These are phyloP conservation scores for Tylopilus plumbeoviolaceoides DNA, from an alignment of 768 basidiomycete genomes.

Conservation along the genomic window DNA sequence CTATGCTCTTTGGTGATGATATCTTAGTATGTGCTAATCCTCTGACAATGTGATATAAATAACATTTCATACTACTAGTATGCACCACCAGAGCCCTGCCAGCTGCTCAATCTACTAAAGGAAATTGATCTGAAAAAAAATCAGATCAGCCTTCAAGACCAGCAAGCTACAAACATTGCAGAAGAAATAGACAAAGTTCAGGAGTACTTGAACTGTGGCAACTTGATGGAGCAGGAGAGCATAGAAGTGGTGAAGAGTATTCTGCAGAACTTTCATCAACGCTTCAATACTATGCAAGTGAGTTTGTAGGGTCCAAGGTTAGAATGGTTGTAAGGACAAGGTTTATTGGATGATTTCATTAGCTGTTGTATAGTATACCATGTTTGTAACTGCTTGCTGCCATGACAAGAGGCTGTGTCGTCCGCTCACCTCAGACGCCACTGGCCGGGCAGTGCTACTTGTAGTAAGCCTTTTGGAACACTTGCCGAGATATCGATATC, in stretches of 20 bases:
- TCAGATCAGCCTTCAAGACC: conserved; percentile 16
- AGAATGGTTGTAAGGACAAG: background rate
- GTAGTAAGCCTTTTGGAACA: background rate
- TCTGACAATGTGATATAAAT: background rate
- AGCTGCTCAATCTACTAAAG: conserved; percentile 16
- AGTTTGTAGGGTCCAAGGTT: background rate
- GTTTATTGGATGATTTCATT: background rate
- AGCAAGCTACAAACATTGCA: conserved; percentile 6
- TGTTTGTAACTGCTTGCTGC: too few species aligned
- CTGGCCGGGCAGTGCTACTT: too few species aligned
- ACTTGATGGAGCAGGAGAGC: conserved; percentile 4
- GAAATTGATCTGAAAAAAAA: conserved; percentile 23
- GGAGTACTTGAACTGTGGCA: background rate
- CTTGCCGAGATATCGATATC: too few species aligned
- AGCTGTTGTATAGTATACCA: too few species aligned
- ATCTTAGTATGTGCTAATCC: conserved; percentile 8
- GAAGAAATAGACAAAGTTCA: conserved; percentile 1
- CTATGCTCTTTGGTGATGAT: conserved; percentile 18
- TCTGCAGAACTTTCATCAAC: conserved; percentile 23
- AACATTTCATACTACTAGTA: conserved; percentile 6
- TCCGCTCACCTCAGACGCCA: too few species aligned
- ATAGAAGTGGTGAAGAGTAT: conserved; percentile 11
- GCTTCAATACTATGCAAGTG: conserved; percentile 2
- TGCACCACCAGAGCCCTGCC: background rate
- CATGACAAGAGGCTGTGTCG: too few species aligned